Evolutionary conservation across 1,139 yeast genomes (phyloP), one percentile per base, ranked within the genome.

Genomic region (Tardiomyces blankii): DNA sequence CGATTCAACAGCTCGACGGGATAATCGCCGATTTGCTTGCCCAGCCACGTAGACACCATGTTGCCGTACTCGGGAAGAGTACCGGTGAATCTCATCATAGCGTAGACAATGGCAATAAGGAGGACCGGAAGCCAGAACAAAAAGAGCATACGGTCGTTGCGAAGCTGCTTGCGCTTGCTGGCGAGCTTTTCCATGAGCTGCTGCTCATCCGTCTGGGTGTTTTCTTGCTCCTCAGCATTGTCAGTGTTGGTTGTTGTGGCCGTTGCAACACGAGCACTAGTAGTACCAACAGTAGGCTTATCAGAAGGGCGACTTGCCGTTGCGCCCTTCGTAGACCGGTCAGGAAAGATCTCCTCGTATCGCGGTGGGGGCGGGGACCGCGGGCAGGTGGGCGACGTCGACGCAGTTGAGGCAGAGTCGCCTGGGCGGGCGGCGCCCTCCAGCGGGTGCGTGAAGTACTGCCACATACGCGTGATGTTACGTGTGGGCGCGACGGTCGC

Each of bases 321-420:
- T 13, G 19, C 7, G 21, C n/a, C 39, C 11, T 18, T 9, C 19
- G 18, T 9, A 8, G 19, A 35, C 6, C 39, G 19, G 49, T 72
- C 70, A 18, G 96, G 96, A 71, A 80, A 87, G 45, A 87, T 72
- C 52, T 87, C 96, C 52, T 85, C 89, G 57, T 87, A 87, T 35
- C 80, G 73, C 13, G 95, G 96, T 49, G 68, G 70, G 6, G 39
- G 39, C 18, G 39, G 19, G 13, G 39, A n/a, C 6, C 18, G 39
- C 6, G 39, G 39, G 35, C 35, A 30, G 9, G 35, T 30, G 3
- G 39, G 39, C 39, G 39, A 35, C 19, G 11, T 35, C 12, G 39
- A n/a, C 13, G 32, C 32, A 9, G 4, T 16, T 8, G 18, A 16
- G 19, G 39, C 39, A 14, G 18, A 16, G 19, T 35, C 39, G 7